Evolutionary conservation across 306 rosid species (phyloP).

Genomic region (Betula pendula): DNA sequence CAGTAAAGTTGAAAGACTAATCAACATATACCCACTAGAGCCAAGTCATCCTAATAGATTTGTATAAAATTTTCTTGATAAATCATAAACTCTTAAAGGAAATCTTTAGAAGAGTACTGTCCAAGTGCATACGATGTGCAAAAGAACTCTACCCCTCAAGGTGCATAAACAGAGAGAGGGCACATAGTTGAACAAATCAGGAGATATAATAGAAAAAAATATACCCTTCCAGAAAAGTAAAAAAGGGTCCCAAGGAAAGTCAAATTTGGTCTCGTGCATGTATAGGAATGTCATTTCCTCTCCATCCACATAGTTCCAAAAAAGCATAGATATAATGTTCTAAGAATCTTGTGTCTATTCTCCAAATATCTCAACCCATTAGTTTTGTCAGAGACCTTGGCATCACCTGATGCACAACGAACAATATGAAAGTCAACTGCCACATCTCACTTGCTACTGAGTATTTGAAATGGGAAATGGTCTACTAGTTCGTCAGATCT

Average conservation of each 20-base stretch:
- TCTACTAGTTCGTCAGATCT: neutral
- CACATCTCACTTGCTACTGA: neutral
- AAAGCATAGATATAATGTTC: neutral
- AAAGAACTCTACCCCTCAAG: neutral
- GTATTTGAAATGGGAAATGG: neutral
- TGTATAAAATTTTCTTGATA: neutral
- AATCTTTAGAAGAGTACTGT: neutral
- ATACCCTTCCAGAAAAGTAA: neutral
- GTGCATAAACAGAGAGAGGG: neutral
- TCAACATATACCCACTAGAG: neutral
- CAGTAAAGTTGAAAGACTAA: slow-evolving; percentile 17
- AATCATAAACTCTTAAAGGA: neutral
- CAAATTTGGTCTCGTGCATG: neutral
- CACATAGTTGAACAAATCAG: neutral
- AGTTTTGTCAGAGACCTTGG: neutral
- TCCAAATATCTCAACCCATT: neutral
- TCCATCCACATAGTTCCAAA: neutral
- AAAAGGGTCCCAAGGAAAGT: neutral
- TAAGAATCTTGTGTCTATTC: neutral
- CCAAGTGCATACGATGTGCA: neutral
- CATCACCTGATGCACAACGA: neutral
- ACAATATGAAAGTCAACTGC: neutral
- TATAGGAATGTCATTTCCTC: neutral
- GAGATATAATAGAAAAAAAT: neutral
- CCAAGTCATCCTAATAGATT: neutral